Evolutionary conservation across 208 protist genomes (phyloP), one percentile per base, ranked within the genome.

Genomic region (Herpetomonas samuelpessoai): DNA sequence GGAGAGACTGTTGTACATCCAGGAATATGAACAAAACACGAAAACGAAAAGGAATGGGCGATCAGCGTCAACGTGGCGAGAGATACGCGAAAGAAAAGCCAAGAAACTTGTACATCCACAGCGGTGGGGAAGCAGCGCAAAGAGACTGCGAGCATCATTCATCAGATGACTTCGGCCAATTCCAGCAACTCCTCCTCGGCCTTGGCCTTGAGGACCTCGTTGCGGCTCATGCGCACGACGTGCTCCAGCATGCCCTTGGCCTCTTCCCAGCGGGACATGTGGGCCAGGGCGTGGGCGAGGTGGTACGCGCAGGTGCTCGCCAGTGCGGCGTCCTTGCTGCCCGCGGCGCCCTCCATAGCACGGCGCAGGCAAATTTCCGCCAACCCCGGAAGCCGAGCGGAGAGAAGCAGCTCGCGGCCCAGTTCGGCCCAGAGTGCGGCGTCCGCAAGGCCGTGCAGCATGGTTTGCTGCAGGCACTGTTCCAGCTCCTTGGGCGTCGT

Each of bases 101-200:
- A n/a, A n/a, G n/a, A n/a, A n/a, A n/a, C n/a, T n/a, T n/a, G n/a
- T n/a, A n/a, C n/a, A n/a, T n/a, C n/a, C n/a, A n/a, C n/a, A n/a
- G n/a, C n/a, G n/a, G n/a, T n/a, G n/a, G n/a, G n/a, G n/a, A n/a
- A n/a, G n/a, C n/a, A n/a, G n/a, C n/a, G n/a, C n/a, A n/a, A 46
- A 1, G 18, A 51, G 24, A 4, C n/a, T 21, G 1, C 6, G 7
- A 16, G 29, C 31, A 1, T 47, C 4, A 24, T 24, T 24, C n/a
- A 47, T n/a, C 35, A 31, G 28, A 47, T 53, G 26, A 61, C 46
- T 12, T 50, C 50, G 1, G 24, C 35, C 48, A 91, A 45, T 38
- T 74, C 38, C 10, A 53, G 53, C 22, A 93, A 65, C 69, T 91
- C 77, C 63, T 93, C 80, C 65, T 88, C 77, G 38, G 90, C 90